These are phyloP conservation scores for Penium margaritaceum DNA, from an alignment of 139 green algal genomes.

Conservation along the genomic window DNA sequence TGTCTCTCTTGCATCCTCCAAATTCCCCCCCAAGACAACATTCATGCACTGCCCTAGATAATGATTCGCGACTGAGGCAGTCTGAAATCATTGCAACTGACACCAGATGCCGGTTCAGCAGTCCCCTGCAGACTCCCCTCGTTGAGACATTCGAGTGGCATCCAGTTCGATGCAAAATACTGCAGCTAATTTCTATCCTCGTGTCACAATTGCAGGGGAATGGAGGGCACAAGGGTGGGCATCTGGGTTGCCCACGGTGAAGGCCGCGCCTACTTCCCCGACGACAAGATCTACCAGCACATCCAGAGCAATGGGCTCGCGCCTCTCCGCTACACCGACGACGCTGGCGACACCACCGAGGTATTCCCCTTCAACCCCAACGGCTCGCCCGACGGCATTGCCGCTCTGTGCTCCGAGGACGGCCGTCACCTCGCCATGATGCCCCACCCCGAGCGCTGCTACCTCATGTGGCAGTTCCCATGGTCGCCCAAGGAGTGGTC, in stretches of 20 bases:
- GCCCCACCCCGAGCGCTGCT: constrained; percentile 93
- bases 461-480: constrained; percentile 76
- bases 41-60: too few relatives aligned
- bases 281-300: constrained; percentile 55
- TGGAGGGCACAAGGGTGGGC: constrained; percentile 76
- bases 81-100: too few relatives aligned
- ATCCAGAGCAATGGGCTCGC: constrained; percentile 56
- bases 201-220: too few relatives aligned
- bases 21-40: too few relatives aligned
- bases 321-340: constrained; percentile 67
- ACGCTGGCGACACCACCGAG: constrained; percentile 57
- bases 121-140: neutral
- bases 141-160: neutral
- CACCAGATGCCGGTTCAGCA: neutral
- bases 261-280: constrained; percentile 83
- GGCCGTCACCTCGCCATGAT: constrained; percentile 97
- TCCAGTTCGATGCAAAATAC: neutral
- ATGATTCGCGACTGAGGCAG: too few relatives aligned
- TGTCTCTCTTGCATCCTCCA: too few relatives aligned
- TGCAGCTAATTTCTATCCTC: too few relatives aligned
- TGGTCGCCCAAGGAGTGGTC: constrained; percentile 45
- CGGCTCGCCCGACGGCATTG: constrained; percentile 83
- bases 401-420: constrained; percentile 77
- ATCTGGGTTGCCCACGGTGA: constrained; percentile 96
- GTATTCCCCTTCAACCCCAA: constrained; percentile 95